Percentiles rank a stretch among this genome's conserved stretches.
These are phyloP conservation scores for Passiflora organensis DNA, from an alignment of 345 rosid genomes.

Conservation along the genomic window DNA sequence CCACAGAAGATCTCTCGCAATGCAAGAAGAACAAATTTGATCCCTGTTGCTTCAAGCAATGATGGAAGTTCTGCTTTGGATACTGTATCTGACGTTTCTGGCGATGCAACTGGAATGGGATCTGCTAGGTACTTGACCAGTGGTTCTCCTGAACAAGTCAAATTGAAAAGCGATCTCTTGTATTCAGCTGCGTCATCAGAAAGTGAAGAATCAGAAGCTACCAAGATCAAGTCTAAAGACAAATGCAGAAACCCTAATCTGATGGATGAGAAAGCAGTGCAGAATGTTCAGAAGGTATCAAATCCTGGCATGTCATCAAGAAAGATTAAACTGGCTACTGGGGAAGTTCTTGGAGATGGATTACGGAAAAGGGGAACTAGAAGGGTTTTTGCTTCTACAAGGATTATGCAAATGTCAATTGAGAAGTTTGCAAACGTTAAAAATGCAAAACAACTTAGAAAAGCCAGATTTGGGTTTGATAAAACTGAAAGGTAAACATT, in stretches of 20 bases:
- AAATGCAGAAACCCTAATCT: conserved; percentile 66
- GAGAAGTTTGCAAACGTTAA: conserved; percentile 69
- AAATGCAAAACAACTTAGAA: conserved; percentile 78
- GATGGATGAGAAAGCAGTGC: conserved; percentile 63
- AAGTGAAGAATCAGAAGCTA: conserved; percentile 82
- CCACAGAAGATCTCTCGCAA: conserved; percentile 80
- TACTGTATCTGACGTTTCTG: conserved; percentile 55
- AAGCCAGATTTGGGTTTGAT: conserved; percentile 61
- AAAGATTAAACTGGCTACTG: conserved; percentile 60
- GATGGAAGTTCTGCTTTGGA: conserved; percentile 64
- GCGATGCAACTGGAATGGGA: conserved; percentile 62
- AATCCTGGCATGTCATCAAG: conserved; percentile 50
- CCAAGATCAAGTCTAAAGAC: conserved; percentile 71
- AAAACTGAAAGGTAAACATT: conserved; percentile 66
- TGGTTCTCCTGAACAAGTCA: conserved; percentile 77
- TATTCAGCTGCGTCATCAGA: conserved; percentile 73
- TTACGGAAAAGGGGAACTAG: conserved; percentile 81
- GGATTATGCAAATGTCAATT: conserved; percentile 49
- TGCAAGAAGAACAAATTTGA: conserved; percentile 77
- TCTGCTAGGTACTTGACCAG: conserved; percentile 50
- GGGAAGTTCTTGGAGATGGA: conserved; percentile 76
- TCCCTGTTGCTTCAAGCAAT: conserved; percentile 63
- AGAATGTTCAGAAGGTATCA: conserved; percentile 59
- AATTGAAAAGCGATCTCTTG: conserved; percentile 60
- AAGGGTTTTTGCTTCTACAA: conserved; percentile 55